Conservation (phyloP, 2,329 filamentous ascomycete species). For the Trichophyton rubrum region DNA sequence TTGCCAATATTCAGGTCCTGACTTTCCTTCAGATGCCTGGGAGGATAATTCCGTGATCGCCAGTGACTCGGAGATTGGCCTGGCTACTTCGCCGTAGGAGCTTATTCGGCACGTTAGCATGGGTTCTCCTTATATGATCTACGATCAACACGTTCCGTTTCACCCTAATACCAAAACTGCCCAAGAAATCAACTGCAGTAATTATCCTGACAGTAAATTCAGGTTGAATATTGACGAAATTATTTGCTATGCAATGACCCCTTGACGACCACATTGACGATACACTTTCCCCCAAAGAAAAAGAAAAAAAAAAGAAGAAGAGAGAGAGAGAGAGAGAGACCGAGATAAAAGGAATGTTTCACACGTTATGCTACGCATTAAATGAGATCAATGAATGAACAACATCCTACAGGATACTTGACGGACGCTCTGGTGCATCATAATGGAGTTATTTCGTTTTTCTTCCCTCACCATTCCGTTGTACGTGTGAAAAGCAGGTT, state of each 20-base stretch:
- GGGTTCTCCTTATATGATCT: not conserved
- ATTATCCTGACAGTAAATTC: not conserved
- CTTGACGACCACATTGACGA: not conserved
- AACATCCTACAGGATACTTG: not conserved
- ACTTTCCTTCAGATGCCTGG: constrained; percentile 32
- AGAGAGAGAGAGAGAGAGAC: not conserved
- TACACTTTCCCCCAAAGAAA: not conserved
- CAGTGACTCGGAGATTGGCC: constrained; percentile 31
- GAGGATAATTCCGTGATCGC: constrained; percentile 30
- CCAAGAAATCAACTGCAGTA: not conserved
- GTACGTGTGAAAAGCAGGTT: not conserved
- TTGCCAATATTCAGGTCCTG: constrained; percentile 24
- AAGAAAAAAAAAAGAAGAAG: not conserved
- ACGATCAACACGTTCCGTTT: not conserved
- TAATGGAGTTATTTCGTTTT: not conserved
- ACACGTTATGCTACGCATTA: not conserved
- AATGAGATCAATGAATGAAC: constrained; percentile 1
- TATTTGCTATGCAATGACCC: not conserved
- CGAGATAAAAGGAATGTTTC: not conserved
- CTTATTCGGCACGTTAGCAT: not conserved
- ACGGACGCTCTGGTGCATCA: not conserved
- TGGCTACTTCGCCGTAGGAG: constrained; percentile 23
- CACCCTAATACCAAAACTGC: not conserved
- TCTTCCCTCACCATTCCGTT: not conserved
- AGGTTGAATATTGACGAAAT: not conserved